Evolutionary conservation across 75 land plant species (phyloP), one percentile per base, ranked within the genome.

Genomic region (Cupressus sempervirens): DNA sequence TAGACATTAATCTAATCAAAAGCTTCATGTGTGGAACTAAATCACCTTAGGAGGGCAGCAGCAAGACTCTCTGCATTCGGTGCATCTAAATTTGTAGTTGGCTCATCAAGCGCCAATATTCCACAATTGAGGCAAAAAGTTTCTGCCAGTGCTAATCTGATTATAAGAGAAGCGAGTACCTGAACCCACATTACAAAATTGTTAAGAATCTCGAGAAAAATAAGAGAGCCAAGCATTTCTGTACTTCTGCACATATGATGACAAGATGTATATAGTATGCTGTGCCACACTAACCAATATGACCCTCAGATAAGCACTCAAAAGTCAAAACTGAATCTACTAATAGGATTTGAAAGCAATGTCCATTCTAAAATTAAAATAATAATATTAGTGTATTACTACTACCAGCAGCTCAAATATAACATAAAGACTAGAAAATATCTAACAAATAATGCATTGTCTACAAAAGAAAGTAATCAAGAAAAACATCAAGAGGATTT

Each of bases 81-180:
- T 35, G 91, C 96, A 91, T 97, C 99, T 81, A 97, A 86, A 85
- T 97, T 97, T 29, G 99, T 97, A 30, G 99, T 97, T 58, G 99
- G 99, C 76, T 97, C 99, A 92, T 97, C 99, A n/a, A 96, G 92
- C 34, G 99, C 97, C 14, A 97, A 87, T 79, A 97, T 97, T 67
- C 99, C 99, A 91, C 99, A 97, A 82, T 96, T 97, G 36, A 97
- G 96, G 87, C 99, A 97, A 73, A 97, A 97, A 7, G 99, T 97
- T 84, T 97, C 99, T 14, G 99, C 98, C 83, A 97, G 84, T 32
- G 99, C 99, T 88, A 97, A 86, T 52, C 99, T 84, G 84, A 97
- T 96, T 30, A 97, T 95, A 77, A 97, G 92, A n/a, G 99, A 95
- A 50, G 99, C 99, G 62, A 97, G 94, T 76, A 97, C 99, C 99